These are phyloP conservation scores for Aspergillus cristatus DNA, from an alignment of 495 filamentous ascomycete genomes.

Conservation along the genomic window DNA sequence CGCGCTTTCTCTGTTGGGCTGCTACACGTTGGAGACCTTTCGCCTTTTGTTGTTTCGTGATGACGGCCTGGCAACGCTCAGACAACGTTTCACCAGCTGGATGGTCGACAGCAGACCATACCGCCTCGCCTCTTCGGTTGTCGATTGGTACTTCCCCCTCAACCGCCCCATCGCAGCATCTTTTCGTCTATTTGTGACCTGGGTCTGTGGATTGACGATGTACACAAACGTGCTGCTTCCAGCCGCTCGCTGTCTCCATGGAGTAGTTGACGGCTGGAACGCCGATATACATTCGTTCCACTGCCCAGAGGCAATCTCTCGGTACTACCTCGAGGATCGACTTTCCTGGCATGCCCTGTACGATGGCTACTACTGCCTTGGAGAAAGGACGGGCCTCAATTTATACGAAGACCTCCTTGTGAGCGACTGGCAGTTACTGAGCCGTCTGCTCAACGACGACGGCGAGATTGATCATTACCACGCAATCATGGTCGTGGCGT, in stretches of 20 bases:
- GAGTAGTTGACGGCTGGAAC: background rate
- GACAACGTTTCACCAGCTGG: background rate
- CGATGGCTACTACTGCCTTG: slow-evolving; percentile 3
- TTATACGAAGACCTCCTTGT: background rate
- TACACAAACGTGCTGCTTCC: slow-evolving; percentile 1
- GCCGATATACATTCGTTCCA: background rate
- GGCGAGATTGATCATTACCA: slow-evolving; percentile 3
- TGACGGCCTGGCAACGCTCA: background rate
- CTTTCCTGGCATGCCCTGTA: background rate
- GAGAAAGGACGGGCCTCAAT: slow-evolving; percentile 3
- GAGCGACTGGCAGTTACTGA: background rate
- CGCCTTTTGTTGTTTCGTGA: no score
- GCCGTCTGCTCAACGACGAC: background rate
- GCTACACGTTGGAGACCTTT: no score
- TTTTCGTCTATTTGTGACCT: background rate
- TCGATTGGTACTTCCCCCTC: slow-evolving; percentile 6
- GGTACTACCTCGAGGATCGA: background rate
- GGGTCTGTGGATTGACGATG: background rate
- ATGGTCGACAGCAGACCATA: background rate
- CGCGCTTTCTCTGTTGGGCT: background rate
- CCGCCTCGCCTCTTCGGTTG: background rate
- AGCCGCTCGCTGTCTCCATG: background rate
- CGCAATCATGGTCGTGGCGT: slow-evolving; percentile 1
- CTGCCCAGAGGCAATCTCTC: background rate
- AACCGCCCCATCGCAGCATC: slow-evolving; percentile 1